Evolutionary conservation across 129 eudicot genomes (phyloP).

Genomic region (Kitagawia praeruptora): DNA sequence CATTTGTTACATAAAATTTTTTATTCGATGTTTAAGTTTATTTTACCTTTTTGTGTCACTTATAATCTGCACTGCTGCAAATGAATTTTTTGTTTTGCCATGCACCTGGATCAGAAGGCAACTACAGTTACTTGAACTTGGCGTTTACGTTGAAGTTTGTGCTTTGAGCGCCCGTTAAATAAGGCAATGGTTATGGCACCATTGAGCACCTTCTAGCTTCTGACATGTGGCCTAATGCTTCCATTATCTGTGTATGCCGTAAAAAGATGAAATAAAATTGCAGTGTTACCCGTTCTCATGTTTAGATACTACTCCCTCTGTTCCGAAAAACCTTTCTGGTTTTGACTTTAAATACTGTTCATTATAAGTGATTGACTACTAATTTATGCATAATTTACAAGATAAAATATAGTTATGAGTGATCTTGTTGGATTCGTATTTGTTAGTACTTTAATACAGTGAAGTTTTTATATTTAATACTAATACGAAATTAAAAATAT

Average conservation of each 20-base stretch:
- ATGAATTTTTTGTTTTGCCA: neutral
- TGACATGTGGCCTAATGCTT: neutral
- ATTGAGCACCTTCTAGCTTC: neutral
- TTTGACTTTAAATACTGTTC: too few species aligned
- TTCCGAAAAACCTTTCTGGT: too few species aligned
- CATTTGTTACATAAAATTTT: too few species aligned
- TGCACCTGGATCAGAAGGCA: constrained; percentile 1
- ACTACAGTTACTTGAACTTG: neutral
- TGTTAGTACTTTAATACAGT: too few species aligned
- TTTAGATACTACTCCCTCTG: too few species aligned
- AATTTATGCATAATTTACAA: too few species aligned
- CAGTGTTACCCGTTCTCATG: neutral
- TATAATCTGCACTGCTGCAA: neutral
- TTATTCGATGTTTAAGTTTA: neutral
- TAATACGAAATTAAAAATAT: too few species aligned
- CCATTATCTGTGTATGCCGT: neutral
- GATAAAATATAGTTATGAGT: too few species aligned
- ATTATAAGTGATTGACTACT: too few species aligned
- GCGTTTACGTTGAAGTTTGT: neutral
- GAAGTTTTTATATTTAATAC: too few species aligned
- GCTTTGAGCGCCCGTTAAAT: constrained; percentile 2
- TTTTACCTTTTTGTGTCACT: neutral
- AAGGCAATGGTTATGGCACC: neutral
- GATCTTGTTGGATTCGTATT: too few species aligned
- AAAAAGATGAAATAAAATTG: neutral